phyloP scores from a whole-genome alignment of 352 stramenopile genomes.

The Phytophthora chlamydospora region DNA sequence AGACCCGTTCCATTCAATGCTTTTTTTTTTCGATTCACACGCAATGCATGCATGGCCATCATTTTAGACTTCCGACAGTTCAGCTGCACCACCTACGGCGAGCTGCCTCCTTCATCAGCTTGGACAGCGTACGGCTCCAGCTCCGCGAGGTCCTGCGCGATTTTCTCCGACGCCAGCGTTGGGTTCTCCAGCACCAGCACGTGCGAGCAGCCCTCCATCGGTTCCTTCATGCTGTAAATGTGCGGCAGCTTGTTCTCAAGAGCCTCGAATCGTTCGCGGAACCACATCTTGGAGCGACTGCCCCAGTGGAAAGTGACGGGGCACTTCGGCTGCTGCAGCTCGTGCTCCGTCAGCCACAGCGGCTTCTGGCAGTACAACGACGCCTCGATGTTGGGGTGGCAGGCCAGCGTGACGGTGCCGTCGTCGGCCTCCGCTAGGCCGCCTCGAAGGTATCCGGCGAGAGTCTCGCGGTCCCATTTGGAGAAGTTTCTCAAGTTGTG shows the following conservation, averaged over 20 bases:
- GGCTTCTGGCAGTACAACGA: constrained; percentile 48
- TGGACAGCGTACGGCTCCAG: constrained; percentile 21
- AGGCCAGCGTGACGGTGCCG: constrained; percentile 42
- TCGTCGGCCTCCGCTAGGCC: constrained; percentile 31
- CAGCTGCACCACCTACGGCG: constrained; percentile 1
- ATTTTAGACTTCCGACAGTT: not conserved
- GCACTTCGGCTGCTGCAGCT: constrained; percentile 44
- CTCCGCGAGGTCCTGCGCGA: constrained; percentile 40
- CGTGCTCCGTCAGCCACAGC: constrained; percentile 41
- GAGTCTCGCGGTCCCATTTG: constrained; percentile 42
- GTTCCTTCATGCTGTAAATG: constrained; percentile 44
- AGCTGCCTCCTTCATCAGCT: not conserved
- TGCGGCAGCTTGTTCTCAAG: constrained; percentile 40
- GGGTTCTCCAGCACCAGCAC: constrained; percentile 61
- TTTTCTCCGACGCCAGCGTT: constrained; percentile 42
- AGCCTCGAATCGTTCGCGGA: constrained; percentile 31
- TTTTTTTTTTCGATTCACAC: too few species aligned
- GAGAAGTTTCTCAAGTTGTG: constrained; percentile 40
- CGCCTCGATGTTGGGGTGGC: constrained; percentile 48
- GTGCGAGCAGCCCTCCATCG: constrained; percentile 51
- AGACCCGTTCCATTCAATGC: too few species aligned
- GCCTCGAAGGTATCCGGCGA: constrained; percentile 37
- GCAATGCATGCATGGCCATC: too few species aligned
- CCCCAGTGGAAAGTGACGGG: constrained; percentile 52
- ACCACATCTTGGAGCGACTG: constrained; percentile 54